phyloP scores from a whole-genome alignment of 139 green algal genomes.

The Edaphochlamys debaryana region DNA sequence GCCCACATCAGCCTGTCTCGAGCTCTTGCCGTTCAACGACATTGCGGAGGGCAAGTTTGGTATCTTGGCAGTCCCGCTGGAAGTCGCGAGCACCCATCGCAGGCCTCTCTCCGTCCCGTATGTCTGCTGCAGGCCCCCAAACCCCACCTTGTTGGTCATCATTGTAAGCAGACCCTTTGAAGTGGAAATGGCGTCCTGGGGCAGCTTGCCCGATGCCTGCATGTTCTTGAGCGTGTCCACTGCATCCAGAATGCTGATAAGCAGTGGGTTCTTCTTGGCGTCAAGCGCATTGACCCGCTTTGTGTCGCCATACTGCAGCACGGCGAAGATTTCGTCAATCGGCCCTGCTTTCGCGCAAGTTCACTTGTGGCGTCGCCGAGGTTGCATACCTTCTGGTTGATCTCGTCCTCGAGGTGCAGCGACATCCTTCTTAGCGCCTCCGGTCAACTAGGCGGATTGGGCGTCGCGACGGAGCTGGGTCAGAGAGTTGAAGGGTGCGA shows the following conservation, averaged over 20 bases:
- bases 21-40: too few species aligned
- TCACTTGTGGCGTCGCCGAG: not conserved
- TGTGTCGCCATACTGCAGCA: slow-evolving; percentile 26
- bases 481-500: too few species aligned
- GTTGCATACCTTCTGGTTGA: slow-evolving; percentile 16
- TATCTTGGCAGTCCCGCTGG: too few species aligned
- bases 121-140: too few species aligned
- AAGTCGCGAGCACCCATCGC: too few species aligned
- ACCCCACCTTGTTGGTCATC: slow-evolving; percentile 61
- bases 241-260: slow-evolving; percentile 64
- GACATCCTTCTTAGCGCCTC: too few species aligned
- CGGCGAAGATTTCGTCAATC: not conserved
- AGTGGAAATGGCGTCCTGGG: slow-evolving; percentile 30
- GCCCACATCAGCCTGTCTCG: too few species aligned
- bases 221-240: slow-evolving; percentile 61
- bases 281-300: slow-evolving; percentile 21
- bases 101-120: too few species aligned
- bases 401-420: slow-evolving; percentile 36
- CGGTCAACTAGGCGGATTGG: too few species aligned
- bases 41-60: too few species aligned
- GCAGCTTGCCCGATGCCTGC: slow-evolving; percentile 44
- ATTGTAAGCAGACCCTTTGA: slow-evolving; percentile 60
- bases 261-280: slow-evolving; percentile 61
- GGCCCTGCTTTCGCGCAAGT: too few species aligned
- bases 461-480: too few species aligned